Percentiles rank a stretch among this genome's conserved stretches.
Conservation (phyloP, 495 filamentous ascomycete genomes). For the Penicillium taxi region DNA sequence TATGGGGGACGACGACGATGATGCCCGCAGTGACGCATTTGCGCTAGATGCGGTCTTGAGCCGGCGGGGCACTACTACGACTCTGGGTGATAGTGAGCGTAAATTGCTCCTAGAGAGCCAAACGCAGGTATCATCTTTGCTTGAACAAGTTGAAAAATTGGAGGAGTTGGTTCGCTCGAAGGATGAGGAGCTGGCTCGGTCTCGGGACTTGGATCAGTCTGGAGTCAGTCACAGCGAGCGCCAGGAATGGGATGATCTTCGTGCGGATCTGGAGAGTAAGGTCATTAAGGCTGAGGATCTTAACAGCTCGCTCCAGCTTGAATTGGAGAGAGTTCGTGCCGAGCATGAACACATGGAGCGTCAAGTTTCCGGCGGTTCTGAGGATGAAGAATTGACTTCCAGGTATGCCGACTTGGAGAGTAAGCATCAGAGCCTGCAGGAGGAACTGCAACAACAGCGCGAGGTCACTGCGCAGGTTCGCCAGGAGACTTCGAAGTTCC, state of each 20-base stretch:
- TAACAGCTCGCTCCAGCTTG: slow-evolving; percentile 65
- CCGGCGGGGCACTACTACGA: slow-evolving; percentile 47
- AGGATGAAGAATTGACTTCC: slow-evolving; percentile 41
- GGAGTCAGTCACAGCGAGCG: slow-evolving; percentile 38
- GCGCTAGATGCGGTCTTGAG: slow-evolving; percentile 50
- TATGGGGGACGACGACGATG: slow-evolving; percentile 47
- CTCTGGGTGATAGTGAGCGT: slow-evolving; percentile 54
- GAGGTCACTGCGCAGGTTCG: slow-evolving; percentile 85
- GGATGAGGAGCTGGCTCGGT: slow-evolving; percentile 47
- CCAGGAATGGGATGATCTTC: slow-evolving; percentile 67
- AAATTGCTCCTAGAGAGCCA: slow-evolving; percentile 71
- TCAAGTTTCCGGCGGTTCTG: slow-evolving; percentile 32
- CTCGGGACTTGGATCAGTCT: slow-evolving; percentile 24
- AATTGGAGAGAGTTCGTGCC: slow-evolving; percentile 62
- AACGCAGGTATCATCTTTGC: slow-evolving; percentile 62
- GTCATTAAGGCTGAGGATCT: slow-evolving; percentile 69
- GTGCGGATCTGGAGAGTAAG: slow-evolving; percentile 65
- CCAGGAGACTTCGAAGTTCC: slow-evolving; percentile 71
- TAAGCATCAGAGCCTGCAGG: slow-evolving; percentile 65
- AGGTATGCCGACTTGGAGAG: slow-evolving; percentile 57
- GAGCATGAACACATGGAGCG: slow-evolving; percentile 58
- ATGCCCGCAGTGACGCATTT: slow-evolving; percentile 59
- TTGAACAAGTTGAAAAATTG: slow-evolving; percentile 64
- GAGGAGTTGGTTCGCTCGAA: slow-evolving; percentile 52
- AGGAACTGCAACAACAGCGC: slow-evolving; percentile 62